A percentile compares a stretch with the other conserved stretches of the same genome.
These are phyloP conservation scores for Glaciozyma martinii DNA, from an alignment of 768 basidiomycete species.

Conservation along the genomic window DNA sequence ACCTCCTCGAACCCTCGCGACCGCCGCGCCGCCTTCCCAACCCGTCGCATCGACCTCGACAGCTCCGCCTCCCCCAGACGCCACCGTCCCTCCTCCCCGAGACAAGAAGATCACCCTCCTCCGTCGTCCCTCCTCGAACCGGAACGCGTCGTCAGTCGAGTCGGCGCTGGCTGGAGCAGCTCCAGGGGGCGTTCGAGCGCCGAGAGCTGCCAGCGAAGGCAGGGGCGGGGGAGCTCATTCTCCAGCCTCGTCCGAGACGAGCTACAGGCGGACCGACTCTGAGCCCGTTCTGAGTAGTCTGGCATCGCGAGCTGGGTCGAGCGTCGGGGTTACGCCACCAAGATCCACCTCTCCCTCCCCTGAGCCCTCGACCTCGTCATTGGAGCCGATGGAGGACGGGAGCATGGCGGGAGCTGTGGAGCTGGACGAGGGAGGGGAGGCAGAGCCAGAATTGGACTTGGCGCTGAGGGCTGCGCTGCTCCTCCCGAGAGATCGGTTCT, in stretches of 20 bases:
- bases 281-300: background rate
- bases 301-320: no score
- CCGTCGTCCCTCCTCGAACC: background rate
- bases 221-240: background rate
- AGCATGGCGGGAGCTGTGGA: background rate
- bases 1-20: no score
- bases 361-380: background rate
- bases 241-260: background rate
- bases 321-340: no score
- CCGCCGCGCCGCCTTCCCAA: no score
- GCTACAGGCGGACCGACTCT: background rate
- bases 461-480: constrained; percentile 13
- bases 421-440: background rate
- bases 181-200: background rate
- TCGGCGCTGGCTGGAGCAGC: background rate
- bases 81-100: no score
- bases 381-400: background rate
- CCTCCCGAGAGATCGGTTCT: constrained; percentile 17
- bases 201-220: background rate
- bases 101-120: background rate
- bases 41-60: no score
- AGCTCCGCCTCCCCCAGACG: no score
- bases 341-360: no score
- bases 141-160: background rate
- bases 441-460: constrained; percentile 4